phyloP scores from a whole-genome alignment of 2,329 filamentous ascomycete species.

The Cercospora citrullina region DNA sequence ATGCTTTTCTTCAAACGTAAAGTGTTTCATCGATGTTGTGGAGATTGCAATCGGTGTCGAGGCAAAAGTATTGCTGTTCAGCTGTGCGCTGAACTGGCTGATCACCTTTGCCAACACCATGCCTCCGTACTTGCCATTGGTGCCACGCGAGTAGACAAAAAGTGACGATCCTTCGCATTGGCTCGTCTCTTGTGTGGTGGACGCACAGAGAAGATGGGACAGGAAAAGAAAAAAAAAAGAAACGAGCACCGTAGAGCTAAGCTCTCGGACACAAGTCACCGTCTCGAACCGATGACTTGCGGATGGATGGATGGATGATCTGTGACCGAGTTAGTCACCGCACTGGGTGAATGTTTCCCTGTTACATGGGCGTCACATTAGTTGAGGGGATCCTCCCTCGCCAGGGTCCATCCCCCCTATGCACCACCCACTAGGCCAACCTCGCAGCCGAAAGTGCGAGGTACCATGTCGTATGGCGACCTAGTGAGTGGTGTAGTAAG shows the following conservation, averaged over 20 bases:
- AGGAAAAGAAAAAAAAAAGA: neutral
- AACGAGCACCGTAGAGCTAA: neutral
- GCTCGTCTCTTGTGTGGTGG: neutral
- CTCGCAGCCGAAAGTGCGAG: neutral
- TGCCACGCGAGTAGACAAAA: neutral
- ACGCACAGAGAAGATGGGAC: neutral
- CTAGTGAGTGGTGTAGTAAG: neutral
- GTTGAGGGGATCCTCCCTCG: neutral
- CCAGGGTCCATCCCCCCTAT: neutral
- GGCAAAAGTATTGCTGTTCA: conserved; percentile 1
- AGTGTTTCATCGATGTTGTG: neutral
- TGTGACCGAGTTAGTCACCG: neutral
- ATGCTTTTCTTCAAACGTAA: neutral
- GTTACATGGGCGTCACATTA: neutral
- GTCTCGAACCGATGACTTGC: neutral
- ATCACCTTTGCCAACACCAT: neutral
- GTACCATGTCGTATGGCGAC: neutral
- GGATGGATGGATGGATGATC: neutral
- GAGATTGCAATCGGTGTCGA: neutral
- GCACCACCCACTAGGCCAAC: neutral
- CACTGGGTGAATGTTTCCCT: neutral
- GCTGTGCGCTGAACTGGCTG: neutral
- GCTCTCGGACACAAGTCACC: neutral
- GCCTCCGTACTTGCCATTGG: neutral
- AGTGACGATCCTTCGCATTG: neutral